Evolutionary conservation across 768 basidiomycete genomes (phyloP).

Genomic region (Collybiopsis luxurians): DNA sequence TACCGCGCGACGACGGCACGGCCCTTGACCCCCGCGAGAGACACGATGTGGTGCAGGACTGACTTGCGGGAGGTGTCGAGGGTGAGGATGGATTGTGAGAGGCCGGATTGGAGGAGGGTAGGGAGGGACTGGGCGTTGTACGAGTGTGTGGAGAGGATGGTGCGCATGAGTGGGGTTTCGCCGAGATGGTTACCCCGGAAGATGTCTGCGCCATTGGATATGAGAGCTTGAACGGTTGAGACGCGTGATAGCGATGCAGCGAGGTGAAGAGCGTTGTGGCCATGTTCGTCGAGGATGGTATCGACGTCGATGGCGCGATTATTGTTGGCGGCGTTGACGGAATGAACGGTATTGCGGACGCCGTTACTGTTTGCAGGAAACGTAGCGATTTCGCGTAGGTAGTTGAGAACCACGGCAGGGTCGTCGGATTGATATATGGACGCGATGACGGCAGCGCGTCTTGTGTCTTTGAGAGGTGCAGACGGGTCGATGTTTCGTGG

Average conservation of each 20-base stretch:
- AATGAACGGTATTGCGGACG: conserved; percentile 18
- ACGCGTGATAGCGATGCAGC: conserved; percentile 83
- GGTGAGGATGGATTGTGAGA: conserved; percentile 79
- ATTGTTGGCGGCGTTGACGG: conserved; percentile 28
- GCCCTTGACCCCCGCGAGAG: conserved; percentile 89
- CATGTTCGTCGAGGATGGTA: conserved; percentile 88
- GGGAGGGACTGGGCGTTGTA: conserved; percentile 77
- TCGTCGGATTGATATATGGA: conserved; percentile 72
- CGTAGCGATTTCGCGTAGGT: conserved; percentile 62
- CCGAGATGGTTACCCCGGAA: conserved; percentile 91
- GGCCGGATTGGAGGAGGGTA: conserved; percentile 48
- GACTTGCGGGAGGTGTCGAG: conserved; percentile 84
- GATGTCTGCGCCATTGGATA: conserved; percentile 79
- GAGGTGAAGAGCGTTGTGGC: conserved; percentile 92
- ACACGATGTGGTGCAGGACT: conserved; percentile 88
- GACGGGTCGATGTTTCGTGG: conserved; percentile 52
- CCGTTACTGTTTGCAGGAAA: background rate
- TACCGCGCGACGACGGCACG: conserved; percentile 81
- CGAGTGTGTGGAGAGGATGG: conserved; percentile 85
- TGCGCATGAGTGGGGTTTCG: conserved; percentile 92
- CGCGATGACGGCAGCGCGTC: conserved; percentile 61
- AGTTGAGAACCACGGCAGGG: conserved; percentile 54
- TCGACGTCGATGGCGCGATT: conserved; percentile 54
- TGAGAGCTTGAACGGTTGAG: conserved; percentile 63
- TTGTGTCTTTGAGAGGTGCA: conserved; percentile 48